Conservation (phyloP, 495 filamentous ascomycete genomes). For the Baudoinia panamericana region DNA sequence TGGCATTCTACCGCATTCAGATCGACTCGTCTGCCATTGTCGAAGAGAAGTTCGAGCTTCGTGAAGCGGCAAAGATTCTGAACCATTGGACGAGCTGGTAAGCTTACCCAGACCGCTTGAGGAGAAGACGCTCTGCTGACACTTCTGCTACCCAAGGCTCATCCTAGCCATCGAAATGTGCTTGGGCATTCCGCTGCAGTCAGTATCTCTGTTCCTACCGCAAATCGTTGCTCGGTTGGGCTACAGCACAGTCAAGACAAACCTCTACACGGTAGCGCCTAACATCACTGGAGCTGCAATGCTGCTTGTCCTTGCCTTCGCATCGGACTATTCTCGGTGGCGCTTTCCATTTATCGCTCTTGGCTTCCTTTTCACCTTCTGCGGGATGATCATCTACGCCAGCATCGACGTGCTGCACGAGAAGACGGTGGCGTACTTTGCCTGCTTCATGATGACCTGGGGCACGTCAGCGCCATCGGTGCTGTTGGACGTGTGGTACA, state of each 20-base stretch:
- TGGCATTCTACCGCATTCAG: conserved; percentile 62
- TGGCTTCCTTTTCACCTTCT: conserved; percentile 59
- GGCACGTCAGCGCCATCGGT: conserved; percentile 43
- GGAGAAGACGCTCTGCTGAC: too few relatives aligned
- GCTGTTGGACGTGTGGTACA: conserved; percentile 49
- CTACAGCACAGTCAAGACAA: conserved; percentile 54
- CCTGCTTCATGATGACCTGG: conserved; percentile 73
- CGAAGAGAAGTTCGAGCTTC: conserved; percentile 54
- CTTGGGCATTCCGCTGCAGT: conserved; percentile 62
- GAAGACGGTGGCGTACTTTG: conserved; percentile 58
- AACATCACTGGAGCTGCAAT: conserved; percentile 52
- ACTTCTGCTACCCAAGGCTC: conserved; percentile 45
- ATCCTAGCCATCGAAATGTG: conserved; percentile 61
- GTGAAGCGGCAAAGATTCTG: conserved; percentile 52
- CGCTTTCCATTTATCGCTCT: conserved; percentile 62
- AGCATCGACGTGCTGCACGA: conserved; percentile 49
- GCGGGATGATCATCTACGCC: conserved; percentile 64
- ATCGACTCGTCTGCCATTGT: conserved; percentile 60
- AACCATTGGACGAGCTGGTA: conserved; percentile 48
- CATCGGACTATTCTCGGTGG: conserved; percentile 49
- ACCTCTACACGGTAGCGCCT: conserved; percentile 64
- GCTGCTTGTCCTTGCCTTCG: conserved; percentile 55
- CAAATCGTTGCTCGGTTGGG: conserved; percentile 56
- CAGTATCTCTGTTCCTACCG: conserved; percentile 57
- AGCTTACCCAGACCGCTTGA: too few relatives aligned